A percentile compares a stretch with the other conserved stretches of the same genome.
Conservation (phyloP, 1,139 yeast species). For the Kodamaea sp. region DNA sequence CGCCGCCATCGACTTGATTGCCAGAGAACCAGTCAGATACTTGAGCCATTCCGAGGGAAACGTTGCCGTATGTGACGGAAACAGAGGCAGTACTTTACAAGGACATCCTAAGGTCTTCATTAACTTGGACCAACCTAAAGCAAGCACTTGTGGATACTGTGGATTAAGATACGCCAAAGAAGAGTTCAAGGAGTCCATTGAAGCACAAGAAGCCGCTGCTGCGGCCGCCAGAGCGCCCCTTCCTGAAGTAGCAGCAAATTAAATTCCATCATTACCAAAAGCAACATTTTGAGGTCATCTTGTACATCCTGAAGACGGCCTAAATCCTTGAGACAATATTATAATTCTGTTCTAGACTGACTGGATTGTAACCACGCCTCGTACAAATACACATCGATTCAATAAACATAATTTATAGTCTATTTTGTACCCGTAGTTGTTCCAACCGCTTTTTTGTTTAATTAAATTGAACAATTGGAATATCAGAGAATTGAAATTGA, state of each 20-base stretch:
- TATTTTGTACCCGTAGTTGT: too few species aligned
- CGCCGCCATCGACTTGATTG: constrained; percentile 83
- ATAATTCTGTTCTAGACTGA: too few species aligned
- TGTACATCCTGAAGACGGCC: too few species aligned
- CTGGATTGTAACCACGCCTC: too few species aligned
- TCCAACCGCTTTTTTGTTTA: too few species aligned
- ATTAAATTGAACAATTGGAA: too few species aligned
- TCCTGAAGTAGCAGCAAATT: constrained; percentile 2
- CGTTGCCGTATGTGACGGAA: constrained; percentile 84
- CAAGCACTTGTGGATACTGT: constrained; percentile 80
- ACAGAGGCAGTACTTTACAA: constrained; percentile 64
- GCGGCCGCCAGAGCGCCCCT: not conserved
- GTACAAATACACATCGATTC: too few species aligned
- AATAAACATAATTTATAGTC: too few species aligned
- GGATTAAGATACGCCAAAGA: constrained; percentile 66
- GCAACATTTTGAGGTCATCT: too few species aligned
- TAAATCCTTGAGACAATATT: too few species aligned
- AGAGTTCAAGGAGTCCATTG: constrained; percentile 42
- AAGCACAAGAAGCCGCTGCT: constrained; percentile 20
- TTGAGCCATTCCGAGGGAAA: constrained; percentile 51
- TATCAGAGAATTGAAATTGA: too few species aligned
- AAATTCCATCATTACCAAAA: too few species aligned
- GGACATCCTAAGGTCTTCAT: constrained; percentile 88
- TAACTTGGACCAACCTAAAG: constrained; percentile 73
- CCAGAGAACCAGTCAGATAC: constrained; percentile 69